Percentiles rank a stretch among this genome's conserved stretches.
Conservation (phyloP, 1,139 yeast species). For the Hansenula anomala region DNA sequence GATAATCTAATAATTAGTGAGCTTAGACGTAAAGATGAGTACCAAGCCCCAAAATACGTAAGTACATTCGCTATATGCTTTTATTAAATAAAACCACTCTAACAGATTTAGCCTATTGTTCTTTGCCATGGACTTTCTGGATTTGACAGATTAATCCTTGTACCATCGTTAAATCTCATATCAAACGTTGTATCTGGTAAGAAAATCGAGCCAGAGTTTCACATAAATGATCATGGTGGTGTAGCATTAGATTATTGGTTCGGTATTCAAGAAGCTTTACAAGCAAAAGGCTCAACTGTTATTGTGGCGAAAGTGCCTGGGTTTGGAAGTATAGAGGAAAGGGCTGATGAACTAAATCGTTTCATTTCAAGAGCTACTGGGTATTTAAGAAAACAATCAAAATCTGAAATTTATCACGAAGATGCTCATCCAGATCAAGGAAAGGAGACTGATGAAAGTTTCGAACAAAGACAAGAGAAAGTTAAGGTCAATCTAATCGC, state of each 20-base stretch:
- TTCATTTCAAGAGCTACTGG: constrained; percentile 44
- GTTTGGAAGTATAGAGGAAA: constrained; percentile 65
- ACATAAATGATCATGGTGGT: constrained; percentile 26
- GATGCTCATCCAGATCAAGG: not conserved
- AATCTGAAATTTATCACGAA: constrained; percentile 29
- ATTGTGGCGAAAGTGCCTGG: constrained; percentile 79
- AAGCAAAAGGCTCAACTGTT: constrained; percentile 60
- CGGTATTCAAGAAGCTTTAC: constrained; percentile 65
- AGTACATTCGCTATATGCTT: not conserved
- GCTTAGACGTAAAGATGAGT: constrained; percentile 21
- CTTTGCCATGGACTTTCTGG: constrained; percentile 86
- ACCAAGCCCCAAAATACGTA: constrained; percentile 35
- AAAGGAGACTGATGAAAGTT: constrained; percentile 12
- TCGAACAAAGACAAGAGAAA: constrained; percentile 21
- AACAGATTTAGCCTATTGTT: constrained; percentile 47
- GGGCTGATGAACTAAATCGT: constrained; percentile 57
- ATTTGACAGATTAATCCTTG: constrained; percentile 54
- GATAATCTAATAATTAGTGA: constrained; percentile 13
- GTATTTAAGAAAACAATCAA: constrained; percentile 27
- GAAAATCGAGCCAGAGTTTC: constrained; percentile 17
- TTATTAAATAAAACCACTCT: not conserved
- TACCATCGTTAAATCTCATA: constrained; percentile 37
- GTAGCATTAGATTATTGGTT: constrained; percentile 69
- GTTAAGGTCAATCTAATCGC: constrained; percentile 69
- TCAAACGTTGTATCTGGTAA: constrained; percentile 21